phyloP scores from a whole-genome alignment of 164 flowering plant species.

The Vitis rotundifolia region DNA sequence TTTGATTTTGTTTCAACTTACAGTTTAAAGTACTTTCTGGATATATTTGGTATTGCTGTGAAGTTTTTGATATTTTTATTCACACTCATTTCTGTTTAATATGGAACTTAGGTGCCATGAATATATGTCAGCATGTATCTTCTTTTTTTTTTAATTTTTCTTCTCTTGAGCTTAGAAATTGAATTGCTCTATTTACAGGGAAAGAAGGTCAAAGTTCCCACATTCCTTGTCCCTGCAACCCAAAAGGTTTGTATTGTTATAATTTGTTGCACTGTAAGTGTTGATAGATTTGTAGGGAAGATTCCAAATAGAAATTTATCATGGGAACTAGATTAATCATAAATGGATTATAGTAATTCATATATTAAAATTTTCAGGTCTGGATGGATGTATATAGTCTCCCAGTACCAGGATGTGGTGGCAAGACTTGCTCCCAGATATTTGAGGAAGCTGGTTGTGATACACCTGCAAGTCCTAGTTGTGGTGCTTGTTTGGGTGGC shows the following conservation, averaged over 20 bases:
- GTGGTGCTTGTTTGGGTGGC: slow-evolving; percentile 99
- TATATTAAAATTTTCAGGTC: slow-evolving; percentile 46
- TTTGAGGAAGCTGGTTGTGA: slow-evolving; percentile 99
- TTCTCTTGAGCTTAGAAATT: not conserved
- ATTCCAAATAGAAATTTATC: too few relatives aligned
- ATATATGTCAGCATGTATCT: too few relatives aligned
- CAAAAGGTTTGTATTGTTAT: slow-evolving; percentile 64
- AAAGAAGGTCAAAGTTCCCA: slow-evolving; percentile 90
- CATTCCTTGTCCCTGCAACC: slow-evolving; percentile 95
- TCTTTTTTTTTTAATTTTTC: not conserved
- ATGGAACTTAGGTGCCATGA: too few relatives aligned
- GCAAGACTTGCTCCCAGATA: slow-evolving; percentile 97
- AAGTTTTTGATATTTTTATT: too few relatives aligned
- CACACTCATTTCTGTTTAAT: too few relatives aligned
- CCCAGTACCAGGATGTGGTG: slow-evolving; percentile 91
- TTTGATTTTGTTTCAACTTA: too few relatives aligned
- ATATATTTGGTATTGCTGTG: too few relatives aligned
- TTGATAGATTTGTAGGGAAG: not conserved
- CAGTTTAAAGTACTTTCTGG: too few relatives aligned
- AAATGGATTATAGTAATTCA: too few relatives aligned
- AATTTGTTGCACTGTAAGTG: not conserved
- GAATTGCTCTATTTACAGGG: slow-evolving; percentile 48
- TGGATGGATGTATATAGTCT: slow-evolving; percentile 93
- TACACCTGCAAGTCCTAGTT: slow-evolving; percentile 92
- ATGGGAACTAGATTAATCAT: too few relatives aligned